These are phyloP conservation scores for Irpex sp. DNA, from an alignment of 1,284 basidiomycete species.

Conservation along the genomic window DNA sequence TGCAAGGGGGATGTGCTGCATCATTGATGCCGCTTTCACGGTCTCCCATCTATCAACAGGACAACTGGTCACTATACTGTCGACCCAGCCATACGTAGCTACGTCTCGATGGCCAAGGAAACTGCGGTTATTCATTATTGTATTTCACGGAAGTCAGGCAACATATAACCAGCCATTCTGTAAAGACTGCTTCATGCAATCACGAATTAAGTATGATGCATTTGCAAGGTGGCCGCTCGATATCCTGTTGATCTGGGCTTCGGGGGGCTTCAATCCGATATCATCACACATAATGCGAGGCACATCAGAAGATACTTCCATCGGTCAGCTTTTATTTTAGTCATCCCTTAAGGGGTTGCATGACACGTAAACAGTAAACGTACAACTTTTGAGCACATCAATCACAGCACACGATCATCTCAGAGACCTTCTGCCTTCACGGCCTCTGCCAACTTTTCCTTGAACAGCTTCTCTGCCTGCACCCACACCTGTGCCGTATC, in stretches of 20 bases:
- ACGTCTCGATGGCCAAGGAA: conserved; percentile 1
- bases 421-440: conserved; percentile 36
- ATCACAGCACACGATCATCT: conserved; percentile 1
- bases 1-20: background rate
- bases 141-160: background rate
- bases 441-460: conserved; percentile 72
- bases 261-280: too few species aligned
- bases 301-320: background rate
- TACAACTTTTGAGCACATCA: conserved; percentile 2
- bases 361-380: background rate
- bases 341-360: background rate
- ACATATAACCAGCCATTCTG: too few species aligned
- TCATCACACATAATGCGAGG: too few species aligned
- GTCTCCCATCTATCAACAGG: background rate
- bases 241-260: too few species aligned
- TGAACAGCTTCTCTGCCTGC: conserved; percentile 87
- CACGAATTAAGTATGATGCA: too few species aligned
- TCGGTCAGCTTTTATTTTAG: background rate
- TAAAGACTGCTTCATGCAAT: too few species aligned
- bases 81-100: background rate
- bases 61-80: background rate
- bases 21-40: background rate
- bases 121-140: background rate
- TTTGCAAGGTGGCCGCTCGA: too few species aligned
- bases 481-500: conserved; percentile 79